A percentile compares a stretch with the other conserved stretches of the same genome.
phyloP scores from a whole-genome alignment of 371 early-diverging fungal species.

The Amoeboradix gromovi region DNA sequence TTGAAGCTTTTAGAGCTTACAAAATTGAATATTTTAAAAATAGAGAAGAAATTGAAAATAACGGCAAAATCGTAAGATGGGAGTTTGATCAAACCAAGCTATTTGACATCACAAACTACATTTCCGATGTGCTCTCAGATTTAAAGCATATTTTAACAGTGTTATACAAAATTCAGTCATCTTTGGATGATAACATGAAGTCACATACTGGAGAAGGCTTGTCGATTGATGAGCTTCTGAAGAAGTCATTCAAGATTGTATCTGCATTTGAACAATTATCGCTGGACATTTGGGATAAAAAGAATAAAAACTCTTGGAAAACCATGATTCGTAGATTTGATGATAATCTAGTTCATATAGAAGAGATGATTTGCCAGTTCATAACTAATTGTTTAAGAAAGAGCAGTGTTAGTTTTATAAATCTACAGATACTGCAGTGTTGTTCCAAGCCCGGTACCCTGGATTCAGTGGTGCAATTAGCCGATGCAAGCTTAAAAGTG shows the following conservation, averaged over 20 bases:
- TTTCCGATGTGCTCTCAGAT: not conserved
- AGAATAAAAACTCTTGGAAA: not conserved
- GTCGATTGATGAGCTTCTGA: not conserved
- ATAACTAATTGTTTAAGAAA: not conserved
- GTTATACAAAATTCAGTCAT: not conserved
- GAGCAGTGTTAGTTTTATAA: not conserved
- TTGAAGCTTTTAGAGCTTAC: not conserved
- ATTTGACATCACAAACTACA: not conserved
- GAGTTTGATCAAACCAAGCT: not conserved
- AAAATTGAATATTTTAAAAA: not conserved
- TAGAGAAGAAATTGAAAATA: not conserved
- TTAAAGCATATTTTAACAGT: not conserved
- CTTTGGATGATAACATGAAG: not conserved
- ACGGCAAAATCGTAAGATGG: not conserved
- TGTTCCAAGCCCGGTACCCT: not conserved
- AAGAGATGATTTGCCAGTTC: not conserved
- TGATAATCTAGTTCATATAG: not conserved
- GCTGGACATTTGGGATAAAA: not conserved
- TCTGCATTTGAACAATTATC: not conserved
- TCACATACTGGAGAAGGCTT: not conserved
- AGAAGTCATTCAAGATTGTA: not conserved
- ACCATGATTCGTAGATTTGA: not conserved
- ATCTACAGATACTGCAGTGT: not conserved
- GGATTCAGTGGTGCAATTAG: not conserved
- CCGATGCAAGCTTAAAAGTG: not conserved